A percentile compares a stretch with the other conserved stretches of the same genome.
These are phyloP conservation scores for Polygonum maritimum DNA, from an alignment of 148 eudicot species.

Conservation along the genomic window DNA sequence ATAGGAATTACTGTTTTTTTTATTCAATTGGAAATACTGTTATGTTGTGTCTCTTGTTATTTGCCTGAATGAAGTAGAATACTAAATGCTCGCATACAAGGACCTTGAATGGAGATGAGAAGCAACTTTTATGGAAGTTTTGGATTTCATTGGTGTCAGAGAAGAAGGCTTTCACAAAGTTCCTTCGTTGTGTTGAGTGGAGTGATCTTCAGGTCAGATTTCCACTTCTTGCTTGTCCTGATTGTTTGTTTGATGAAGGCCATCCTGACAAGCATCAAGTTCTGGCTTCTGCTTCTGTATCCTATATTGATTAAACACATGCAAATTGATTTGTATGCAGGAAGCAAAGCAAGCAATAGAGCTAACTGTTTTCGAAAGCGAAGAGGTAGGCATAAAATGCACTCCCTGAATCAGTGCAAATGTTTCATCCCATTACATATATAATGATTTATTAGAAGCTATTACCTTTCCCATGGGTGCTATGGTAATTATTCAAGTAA, in stretches of 20 bases:
- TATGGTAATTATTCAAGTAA: neutral
- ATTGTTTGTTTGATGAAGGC: neutral
- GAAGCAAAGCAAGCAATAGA: slow-evolving; percentile 97
- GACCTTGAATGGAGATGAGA: slow-evolving; percentile 87
- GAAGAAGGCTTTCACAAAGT: slow-evolving; percentile 90
- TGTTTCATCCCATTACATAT: neutral
- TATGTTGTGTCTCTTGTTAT: neutral
- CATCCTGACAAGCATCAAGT: neutral
- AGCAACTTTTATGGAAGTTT: slow-evolving; percentile 93
- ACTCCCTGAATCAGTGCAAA: neutral
- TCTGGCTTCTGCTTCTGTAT: slow-evolving; percentile 12
- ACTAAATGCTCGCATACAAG: slow-evolving; percentile 90
- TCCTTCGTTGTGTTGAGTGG: slow-evolving; percentile 98
- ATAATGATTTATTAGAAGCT: neutral
- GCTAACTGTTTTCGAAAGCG: slow-evolving; percentile 88
- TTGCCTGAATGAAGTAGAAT: slow-evolving; percentile 23
- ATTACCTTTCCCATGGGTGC: neutral
- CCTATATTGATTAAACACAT: neutral
- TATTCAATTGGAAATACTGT: neutral
- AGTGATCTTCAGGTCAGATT: slow-evolving; percentile 84
- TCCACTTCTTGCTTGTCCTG: neutral
- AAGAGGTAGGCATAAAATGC: slow-evolving; percentile 61
- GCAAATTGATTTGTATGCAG: slow-evolving; percentile 32
- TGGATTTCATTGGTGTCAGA: slow-evolving; percentile 92
- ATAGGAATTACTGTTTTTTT: too few species aligned